These are phyloP conservation scores for Keithomyces neogunnii DNA, from an alignment of 2,329 filamentous ascomycete species.

Conservation along the genomic window DNA sequence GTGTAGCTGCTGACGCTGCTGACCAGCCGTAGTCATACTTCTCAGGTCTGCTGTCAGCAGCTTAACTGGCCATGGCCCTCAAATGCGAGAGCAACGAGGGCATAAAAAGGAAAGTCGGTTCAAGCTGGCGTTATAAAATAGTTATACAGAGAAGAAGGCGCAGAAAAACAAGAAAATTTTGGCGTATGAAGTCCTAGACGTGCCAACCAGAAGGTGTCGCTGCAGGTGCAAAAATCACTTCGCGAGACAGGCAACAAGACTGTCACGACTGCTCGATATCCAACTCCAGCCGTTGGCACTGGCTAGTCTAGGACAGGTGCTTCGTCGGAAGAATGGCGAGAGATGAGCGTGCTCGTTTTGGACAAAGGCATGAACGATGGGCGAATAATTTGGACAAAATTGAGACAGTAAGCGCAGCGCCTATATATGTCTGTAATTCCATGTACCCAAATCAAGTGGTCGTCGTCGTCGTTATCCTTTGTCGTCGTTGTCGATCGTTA, in stretches of 20 bases:
- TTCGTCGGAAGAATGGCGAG: too few relatives aligned
- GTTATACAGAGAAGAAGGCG: neutral
- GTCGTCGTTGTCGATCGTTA: neutral
- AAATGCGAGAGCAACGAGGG: constrained; percentile 3
- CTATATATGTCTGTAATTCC: neutral
- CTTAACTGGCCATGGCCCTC: constrained; percentile 27
- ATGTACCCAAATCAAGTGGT: neutral
- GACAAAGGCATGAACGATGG: too few relatives aligned
- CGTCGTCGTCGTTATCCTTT: too few relatives aligned
- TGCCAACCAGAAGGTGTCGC: too few relatives aligned
- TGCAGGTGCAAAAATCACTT: too few relatives aligned
- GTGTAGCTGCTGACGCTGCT: constrained; percentile 23
- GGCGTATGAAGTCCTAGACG: too few relatives aligned
- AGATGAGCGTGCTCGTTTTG: too few relatives aligned
- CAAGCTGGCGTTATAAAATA: neutral
- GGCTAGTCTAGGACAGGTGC: too few relatives aligned
- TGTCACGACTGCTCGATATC: too few relatives aligned
- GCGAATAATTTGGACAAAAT: neutral
- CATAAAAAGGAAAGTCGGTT: constrained; percentile 6
- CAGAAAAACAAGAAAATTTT: neutral
- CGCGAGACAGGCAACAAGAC: too few relatives aligned
- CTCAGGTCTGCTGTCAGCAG: constrained; percentile 18
- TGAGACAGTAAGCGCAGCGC: neutral
- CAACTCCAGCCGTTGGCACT: too few relatives aligned
- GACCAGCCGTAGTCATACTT: constrained; percentile 32